Conservation (phyloP, 345 rosid genomes). For the Sonneratia alba region DNA sequence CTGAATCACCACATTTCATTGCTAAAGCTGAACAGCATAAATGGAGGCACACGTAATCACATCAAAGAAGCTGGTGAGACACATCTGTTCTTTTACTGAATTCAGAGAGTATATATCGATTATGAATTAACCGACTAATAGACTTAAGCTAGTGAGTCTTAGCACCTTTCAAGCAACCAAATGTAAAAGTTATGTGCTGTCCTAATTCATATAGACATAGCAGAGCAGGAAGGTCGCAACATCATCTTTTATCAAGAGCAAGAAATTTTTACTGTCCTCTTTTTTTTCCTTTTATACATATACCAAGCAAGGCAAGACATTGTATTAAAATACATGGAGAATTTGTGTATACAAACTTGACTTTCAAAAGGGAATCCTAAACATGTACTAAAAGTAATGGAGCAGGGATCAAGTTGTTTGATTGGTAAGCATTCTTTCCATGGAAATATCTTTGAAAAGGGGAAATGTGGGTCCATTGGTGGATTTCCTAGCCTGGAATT, state of each 20-base stretch:
- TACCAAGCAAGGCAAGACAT: background rate
- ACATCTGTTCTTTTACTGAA: background rate
- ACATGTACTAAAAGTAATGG: background rate
- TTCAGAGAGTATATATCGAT: background rate
- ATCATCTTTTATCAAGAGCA: background rate
- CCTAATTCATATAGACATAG: background rate
- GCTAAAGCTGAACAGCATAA: background rate
- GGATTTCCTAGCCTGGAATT: background rate
- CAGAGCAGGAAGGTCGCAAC: constrained; percentile 4
- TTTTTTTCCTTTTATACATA: background rate
- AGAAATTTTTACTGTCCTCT: background rate
- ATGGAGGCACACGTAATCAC: background rate
- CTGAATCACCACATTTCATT: background rate
- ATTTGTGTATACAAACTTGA: background rate
- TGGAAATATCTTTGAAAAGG: background rate
- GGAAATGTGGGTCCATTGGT: background rate
- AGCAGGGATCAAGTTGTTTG: background rate
- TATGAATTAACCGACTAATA: background rate
- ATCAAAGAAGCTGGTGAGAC: background rate
- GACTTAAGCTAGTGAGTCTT: background rate
- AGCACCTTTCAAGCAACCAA: background rate
- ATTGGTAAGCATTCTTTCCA: background rate
- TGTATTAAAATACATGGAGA: background rate
- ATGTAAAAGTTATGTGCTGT: background rate
- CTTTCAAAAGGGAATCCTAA: background rate